Base-by-base conservation (phyloP, 2,329 filamentous ascomycete species). In the Trichoderma asperellum region DNA sequence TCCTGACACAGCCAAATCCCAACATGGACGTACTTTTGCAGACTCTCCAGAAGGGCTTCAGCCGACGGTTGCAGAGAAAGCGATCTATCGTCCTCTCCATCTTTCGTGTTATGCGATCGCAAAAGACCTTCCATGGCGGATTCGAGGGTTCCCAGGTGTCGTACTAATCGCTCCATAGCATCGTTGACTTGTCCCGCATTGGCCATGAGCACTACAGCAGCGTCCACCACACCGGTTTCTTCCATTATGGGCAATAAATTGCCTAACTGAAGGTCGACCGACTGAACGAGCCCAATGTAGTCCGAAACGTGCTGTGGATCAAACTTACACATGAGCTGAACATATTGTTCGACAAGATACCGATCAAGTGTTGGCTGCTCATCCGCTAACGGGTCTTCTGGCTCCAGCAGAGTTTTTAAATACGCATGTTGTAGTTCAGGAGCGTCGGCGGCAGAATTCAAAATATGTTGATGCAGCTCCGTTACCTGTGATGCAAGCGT, bases 1-100 rank as follows among this genome's bases (percentile, higher is more conserved):
- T 91, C 89, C 79, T 96, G 93, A 74, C 96, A 98, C 14, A 99
- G 84, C 96, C 96, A 99, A 62, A 97, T 95, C 16, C 96, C 96
- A 1, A 99, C 93, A 72, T 94, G 91, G 1, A 91, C 89, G 79
- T 97, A 98, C 77, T 97, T 97, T 71, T 96, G 90, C 21, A 99
- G 82, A 0, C 91, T 89, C 69, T 89, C 87, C 4, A 97, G 84
- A 1, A 97, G 84, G 68, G 94, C 91, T 68, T 91, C 87, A 0
- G 91, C 88, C 0, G 91, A 87, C 71, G 91, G 88, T 70, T 89
- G 87, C 2, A 90, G 71, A 37, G 82, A 76, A 16, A 73, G 60
- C 1, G 82, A 79, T 68, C 91, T 86, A 1, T 86, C 85, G 0
- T 89, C 85, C 5, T 83, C 81, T 0, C 84, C 84, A 32, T 47